phyloP scores from a whole-genome alignment of 768 basidiomycete species.

The Rhodotorula diobovata region DNA sequence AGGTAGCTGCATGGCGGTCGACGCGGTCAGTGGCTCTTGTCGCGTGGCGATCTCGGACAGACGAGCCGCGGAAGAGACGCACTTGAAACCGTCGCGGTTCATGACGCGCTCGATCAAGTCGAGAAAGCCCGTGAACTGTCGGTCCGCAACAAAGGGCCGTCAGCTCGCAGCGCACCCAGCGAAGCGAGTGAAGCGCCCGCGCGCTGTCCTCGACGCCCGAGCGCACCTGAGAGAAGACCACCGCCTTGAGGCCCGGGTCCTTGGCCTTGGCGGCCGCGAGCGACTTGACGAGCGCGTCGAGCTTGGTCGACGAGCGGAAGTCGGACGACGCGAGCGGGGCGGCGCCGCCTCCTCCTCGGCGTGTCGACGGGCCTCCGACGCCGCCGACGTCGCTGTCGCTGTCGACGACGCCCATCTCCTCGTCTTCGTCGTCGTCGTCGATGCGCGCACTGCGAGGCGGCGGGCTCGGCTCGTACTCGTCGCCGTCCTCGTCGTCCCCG shows the following conservation, averaged over 20 bases:
- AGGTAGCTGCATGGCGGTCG: constrained; percentile 46
- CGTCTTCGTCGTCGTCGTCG: neutral
- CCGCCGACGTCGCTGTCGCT: constrained; percentile 1
- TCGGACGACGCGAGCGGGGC: constrained; percentile 65
- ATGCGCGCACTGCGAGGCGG: neutral
- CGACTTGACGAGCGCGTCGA: constrained; percentile 71
- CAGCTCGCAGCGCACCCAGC: neutral
- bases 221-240: constrained; percentile 63
- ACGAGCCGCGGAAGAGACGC: constrained; percentile 36
- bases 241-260: constrained; percentile 64
- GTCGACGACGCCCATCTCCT: constrained; percentile 2
- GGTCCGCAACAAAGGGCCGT: neutral
- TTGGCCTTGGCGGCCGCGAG: constrained; percentile 60
- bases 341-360: too few relatives aligned
- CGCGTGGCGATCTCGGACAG: too few relatives aligned
- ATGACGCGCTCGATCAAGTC: constrained; percentile 71
- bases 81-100: constrained; percentile 63
- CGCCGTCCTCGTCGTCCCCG: constrained; percentile 43
- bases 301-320: constrained; percentile 84
- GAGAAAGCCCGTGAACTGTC: constrained; percentile 81
- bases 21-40: too few relatives aligned
- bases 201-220: too few relatives aligned
- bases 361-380: neutral
- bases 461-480: constrained; percentile 27
- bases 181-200: neutral